A percentile compares a stretch with the other conserved stretches of the same genome.
Conservation (phyloP, 169 alveolate genomes). For the Theileria parva region DNA sequence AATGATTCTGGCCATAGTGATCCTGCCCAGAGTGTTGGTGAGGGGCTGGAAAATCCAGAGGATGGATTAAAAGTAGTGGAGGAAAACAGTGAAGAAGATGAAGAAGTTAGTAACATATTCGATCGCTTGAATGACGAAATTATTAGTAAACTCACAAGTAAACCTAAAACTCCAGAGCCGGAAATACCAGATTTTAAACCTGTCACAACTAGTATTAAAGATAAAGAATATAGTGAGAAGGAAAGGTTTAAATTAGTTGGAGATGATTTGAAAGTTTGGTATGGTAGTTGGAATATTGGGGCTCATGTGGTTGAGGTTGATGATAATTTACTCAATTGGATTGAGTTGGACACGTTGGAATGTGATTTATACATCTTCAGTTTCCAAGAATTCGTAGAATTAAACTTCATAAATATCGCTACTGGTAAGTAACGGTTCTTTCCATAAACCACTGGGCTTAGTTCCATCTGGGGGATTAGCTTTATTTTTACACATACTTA, state of each 20-base stretch:
- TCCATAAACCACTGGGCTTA: neutral
- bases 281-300: constrained; percentile 78
- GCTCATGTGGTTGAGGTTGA: constrained; percentile 64
- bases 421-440: neutral
- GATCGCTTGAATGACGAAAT: neutral
- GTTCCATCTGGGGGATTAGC: neutral
- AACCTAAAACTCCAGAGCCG: neutral
- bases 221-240: neutral
- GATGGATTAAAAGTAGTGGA: neutral
- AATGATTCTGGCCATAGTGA: neutral
- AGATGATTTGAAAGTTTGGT: constrained; percentile 67
- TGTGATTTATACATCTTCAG: constrained; percentile 71
- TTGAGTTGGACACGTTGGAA: constrained; percentile 44
- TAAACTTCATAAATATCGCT: constrained; percentile 20
- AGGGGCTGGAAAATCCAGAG: neutral
- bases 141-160: neutral
- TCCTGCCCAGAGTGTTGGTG: neutral
- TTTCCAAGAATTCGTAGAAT: constrained; percentile 75
- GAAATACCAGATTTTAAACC: neutral
- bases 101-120: neutral
- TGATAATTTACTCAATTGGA: constrained; percentile 72
- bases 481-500: no score
- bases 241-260: neutral
- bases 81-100: neutral
- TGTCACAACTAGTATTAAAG: neutral